phyloP scores from a whole-genome alignment of 2,329 filamentous ascomycete genomes.

The Camillea tinctor region DNA sequence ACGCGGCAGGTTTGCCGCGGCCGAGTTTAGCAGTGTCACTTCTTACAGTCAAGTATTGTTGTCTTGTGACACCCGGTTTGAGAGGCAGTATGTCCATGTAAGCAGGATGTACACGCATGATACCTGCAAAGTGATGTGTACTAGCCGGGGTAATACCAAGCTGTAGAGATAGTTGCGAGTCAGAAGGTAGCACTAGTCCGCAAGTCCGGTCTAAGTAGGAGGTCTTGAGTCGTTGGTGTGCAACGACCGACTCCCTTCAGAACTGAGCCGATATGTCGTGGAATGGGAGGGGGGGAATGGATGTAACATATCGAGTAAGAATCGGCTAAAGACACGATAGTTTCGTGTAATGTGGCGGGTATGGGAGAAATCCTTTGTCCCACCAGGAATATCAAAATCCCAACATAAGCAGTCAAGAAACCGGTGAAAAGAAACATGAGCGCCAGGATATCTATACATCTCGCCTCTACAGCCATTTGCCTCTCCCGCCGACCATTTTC shows the following conservation, averaged over 20 bases:
- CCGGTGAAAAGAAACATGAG: constrained; percentile 4
- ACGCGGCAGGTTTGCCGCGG: neutral
- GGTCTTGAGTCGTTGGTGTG: constrained; percentile 14
- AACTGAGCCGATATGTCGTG: constrained; percentile 6
- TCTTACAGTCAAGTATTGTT: constrained; percentile 10
- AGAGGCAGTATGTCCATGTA: constrained; percentile 10
- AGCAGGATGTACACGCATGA: constrained; percentile 6
- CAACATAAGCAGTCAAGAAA: constrained; percentile 13
- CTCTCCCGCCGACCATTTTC: neutral
- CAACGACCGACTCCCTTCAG: constrained; percentile 9
- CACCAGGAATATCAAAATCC: constrained; percentile 1
- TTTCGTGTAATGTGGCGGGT: neutral
- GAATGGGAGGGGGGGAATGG: neutral
- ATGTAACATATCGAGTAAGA: constrained; percentile 8
- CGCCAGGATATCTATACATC: constrained; percentile 17
- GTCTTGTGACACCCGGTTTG: constrained; percentile 17
- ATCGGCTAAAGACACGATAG: neutral
- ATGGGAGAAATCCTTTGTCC: neutral
- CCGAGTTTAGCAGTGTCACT: constrained; percentile 7
- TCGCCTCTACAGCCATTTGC: constrained; percentile 10
- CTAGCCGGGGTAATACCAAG: constrained; percentile 11
- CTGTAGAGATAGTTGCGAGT: neutral
- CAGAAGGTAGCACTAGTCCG: neutral
- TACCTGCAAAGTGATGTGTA: constrained; percentile 7
- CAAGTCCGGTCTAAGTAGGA: neutral